Evolutionary conservation across 2,329 filamentous ascomycete species (phyloP), one percentile per base, ranked within the genome.

Genomic region (Nigrospora osmanthi): DNA sequence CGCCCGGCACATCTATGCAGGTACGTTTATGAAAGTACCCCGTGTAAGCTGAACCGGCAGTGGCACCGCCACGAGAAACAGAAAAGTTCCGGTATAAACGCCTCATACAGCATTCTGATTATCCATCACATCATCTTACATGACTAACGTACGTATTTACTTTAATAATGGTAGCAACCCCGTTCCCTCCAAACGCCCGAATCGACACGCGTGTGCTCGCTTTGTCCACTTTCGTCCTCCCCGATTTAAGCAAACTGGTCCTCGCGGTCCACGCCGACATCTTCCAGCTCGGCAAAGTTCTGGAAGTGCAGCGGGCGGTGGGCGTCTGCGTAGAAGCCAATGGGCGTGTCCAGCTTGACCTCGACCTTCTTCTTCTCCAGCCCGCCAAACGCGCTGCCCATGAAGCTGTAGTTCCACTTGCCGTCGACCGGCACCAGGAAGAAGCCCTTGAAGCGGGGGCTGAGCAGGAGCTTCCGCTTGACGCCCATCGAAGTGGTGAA

Each of bases 371-470:
- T 88, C 81, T 96, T 97, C 70, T 95, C 89, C 52, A 95, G 77
- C 35, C 83, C 82, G 13, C 84, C 82, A 61, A 97, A 98, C 1
- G 83, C 82, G 53, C 83, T 89, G 45, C 93, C 93, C 83, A 97
- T 89, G 75, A 98, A 98, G 65, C 87, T 93, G 72, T 96, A 98
- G 68, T 98, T 98, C 93, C 93, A 98, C 49, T 85, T 76, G 50
- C 83, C 83, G 44, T 85, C 84, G 59, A 96, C 90, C 0, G 93
- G 93, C 17, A 97, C 89, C 45, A 98, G 71, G 80, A 98, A 98
- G 72, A 90, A 97, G 28, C 93, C 94, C 55, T 87, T 81, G 63
- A 96, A 95, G 64, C 90, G 87, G 57, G 96, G 91, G 52, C 87
- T 94, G 43, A 98, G 78, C 28, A 98, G 71, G 45, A 98, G 72